Evolutionary conservation across 179 eudicot species (phyloP).

Genomic region (Patellifolia procumbens): DNA sequence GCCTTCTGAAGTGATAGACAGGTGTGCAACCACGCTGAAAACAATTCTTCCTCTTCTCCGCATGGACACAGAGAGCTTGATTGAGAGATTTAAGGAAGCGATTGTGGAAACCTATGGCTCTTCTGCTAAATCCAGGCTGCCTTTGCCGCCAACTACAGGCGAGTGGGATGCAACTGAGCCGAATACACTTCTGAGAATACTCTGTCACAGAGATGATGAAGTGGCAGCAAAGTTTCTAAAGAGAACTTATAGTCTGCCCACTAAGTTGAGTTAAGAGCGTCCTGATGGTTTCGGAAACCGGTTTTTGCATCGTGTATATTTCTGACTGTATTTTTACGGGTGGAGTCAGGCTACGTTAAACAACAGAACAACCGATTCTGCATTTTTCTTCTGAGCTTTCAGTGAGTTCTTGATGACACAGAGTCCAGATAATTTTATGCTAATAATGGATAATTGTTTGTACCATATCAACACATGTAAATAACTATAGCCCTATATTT

Average conservation of each 20-base stretch:
- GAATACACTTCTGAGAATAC: conserved; percentile 67
- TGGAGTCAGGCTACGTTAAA: neutral
- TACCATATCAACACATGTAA: conserved; percentile 27
- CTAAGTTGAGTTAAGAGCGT: conserved; percentile 39
- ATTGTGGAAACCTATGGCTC: conserved; percentile 37
- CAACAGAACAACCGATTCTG: too few relatives aligned
- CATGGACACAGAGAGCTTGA: conserved; percentile 49
- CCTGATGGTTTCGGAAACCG: neutral
- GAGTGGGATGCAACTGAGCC: conserved; percentile 76
- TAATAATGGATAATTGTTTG: conserved; percentile 21
- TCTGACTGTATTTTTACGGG: neutral
- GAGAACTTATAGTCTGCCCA: conserved; percentile 72
- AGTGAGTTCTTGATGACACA: neutral
- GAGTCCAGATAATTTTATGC: conserved; percentile 18
- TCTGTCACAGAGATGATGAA: conserved; percentile 80
- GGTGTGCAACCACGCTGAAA: conserved; percentile 45
- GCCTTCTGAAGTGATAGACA: conserved; percentile 71
- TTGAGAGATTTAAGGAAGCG: conserved; percentile 55
- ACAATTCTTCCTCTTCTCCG: conserved; percentile 60
- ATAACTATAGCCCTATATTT: conserved; percentile 20
- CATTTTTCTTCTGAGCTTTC: neutral
- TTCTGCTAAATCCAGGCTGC: conserved; percentile 59
- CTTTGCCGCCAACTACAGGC: conserved; percentile 81
- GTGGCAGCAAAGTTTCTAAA: conserved; percentile 81
- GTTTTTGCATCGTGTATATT: neutral